phyloP scores from a whole-genome alignment of 768 basidiomycete species.

The Phylloporus scabripes region DNA sequence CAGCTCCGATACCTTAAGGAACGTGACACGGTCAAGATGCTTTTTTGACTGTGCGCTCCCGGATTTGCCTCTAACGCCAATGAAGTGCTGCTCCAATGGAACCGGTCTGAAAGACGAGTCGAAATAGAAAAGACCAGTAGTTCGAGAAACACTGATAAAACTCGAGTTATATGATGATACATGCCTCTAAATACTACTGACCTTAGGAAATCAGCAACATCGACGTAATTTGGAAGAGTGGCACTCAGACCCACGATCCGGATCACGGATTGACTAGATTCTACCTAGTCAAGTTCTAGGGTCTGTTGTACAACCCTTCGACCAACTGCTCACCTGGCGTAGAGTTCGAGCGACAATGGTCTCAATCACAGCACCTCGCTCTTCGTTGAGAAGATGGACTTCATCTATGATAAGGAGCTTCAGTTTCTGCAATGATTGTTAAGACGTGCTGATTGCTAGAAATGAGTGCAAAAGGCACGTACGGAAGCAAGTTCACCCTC shows the following conservation, averaged over 20 bases:
- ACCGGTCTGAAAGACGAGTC: conserved; percentile 96
- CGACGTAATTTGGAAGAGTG: conserved; percentile 93
- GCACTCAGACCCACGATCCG: conserved; percentile 95
- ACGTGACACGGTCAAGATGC: conserved; percentile 85
- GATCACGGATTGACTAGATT: conserved; percentile 93
- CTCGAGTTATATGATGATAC: conserved; percentile 1
- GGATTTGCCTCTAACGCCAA: conserved; percentile 88
- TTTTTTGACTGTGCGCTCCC: conserved; percentile 66
- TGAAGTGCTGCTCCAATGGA: conserved; percentile 94
- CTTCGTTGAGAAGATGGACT: conserved; percentile 94
- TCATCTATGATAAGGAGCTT: conserved; percentile 97
- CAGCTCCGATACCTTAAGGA: conserved; percentile 83
- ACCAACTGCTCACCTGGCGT: conserved; percentile 55
- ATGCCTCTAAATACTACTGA: conserved; percentile 28
- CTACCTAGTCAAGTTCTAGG: conserved; percentile 53
- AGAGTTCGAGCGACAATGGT: conserved; percentile 95
- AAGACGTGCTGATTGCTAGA: background rate
- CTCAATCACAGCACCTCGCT: conserved; percentile 96
- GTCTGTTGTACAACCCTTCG: background rate
- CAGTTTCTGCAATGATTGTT: conserved; percentile 53
- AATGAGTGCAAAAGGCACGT: conserved; percentile 21
- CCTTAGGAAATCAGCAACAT: conserved; percentile 94
- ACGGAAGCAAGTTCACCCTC: conserved; percentile 96
- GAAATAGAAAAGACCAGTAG: conserved; percentile 92
- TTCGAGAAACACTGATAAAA: conserved; percentile 67